phyloP scores from a whole-genome alignment of 1,284 basidiomycete species.

The Testicularia cyperi region DNA sequence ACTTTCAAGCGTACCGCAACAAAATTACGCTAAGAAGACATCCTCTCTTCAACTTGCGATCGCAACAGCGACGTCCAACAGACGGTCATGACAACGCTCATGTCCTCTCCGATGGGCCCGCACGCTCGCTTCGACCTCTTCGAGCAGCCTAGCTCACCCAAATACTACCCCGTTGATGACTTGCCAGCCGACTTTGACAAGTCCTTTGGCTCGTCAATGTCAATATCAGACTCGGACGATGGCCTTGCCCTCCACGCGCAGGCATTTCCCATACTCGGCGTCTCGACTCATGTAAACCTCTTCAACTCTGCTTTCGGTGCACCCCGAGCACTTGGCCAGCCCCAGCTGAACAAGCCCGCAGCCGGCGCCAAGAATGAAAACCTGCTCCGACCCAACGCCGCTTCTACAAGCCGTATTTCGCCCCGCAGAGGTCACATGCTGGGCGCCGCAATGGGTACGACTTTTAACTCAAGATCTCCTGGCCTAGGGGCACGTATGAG shows the following conservation, averaged over 20 bases:
- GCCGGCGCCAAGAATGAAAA: too few relatives aligned
- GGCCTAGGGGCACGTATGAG: constrained; percentile 49
- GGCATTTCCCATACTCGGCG: constrained; percentile 2
- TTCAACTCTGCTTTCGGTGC: constrained; percentile 15
- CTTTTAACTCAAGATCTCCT: constrained; percentile 39
- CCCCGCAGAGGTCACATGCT: constrained; percentile 12
- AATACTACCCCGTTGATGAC: constrained; percentile 28
- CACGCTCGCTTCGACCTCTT: constrained; percentile 34
- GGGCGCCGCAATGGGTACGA: constrained; percentile 47
- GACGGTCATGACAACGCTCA: constrained; percentile 22
- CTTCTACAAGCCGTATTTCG: too few relatives aligned
- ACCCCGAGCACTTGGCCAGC: too few relatives aligned
- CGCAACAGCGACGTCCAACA: neutral
- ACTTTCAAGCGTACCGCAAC: too few relatives aligned
- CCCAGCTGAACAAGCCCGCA: too few relatives aligned
- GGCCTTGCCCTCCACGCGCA: constrained; percentile 19
- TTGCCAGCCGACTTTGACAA: constrained; percentile 53
- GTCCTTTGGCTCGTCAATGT: constrained; percentile 59
- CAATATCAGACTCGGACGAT: constrained; percentile 52
- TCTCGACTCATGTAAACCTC: constrained; percentile 8
- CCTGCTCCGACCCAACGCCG: too few relatives aligned
- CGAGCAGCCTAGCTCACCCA: constrained; percentile 41
- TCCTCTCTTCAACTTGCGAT: neutral
- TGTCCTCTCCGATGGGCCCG: constrained; percentile 33
- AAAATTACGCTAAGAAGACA: neutral